Conservation (phyloP, 139 green algal genomes). For the Volvox africanus region DNA sequence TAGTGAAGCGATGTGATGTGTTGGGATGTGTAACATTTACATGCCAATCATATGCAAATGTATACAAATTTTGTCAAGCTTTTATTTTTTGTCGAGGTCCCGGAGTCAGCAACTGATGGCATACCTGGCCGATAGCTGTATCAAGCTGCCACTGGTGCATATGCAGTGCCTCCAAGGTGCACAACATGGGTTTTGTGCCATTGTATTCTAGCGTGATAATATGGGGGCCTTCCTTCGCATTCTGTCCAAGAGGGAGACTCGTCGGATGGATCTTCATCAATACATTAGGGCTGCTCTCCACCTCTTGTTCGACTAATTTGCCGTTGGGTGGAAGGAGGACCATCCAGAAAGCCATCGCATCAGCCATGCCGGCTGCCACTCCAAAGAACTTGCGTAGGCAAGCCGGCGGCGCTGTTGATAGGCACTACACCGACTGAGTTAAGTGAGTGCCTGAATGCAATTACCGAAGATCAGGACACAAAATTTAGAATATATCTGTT, state of each 20-base stretch:
- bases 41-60: no score
- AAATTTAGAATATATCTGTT: no score
- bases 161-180: constrained; percentile 23
- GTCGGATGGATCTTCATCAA: constrained; percentile 32
- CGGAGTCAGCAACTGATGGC: not conserved
- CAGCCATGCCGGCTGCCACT: not conserved
- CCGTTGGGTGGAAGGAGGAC: constrained; percentile 20
- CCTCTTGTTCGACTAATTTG: constrained; percentile 19
- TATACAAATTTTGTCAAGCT: no score
- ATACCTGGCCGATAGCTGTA: constrained; percentile 28
- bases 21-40: no score
- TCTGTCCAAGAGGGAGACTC: not conserved
- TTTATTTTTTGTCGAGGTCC: no score
- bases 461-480: no score
- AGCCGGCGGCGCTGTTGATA: not conserved
- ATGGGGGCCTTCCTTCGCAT: not conserved
- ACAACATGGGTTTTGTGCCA: constrained; percentile 12
- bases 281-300: constrained; percentile 31
- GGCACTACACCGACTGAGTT: not conserved
- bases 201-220: constrained; percentile 11
- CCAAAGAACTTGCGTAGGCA: not conserved
- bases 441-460: not conserved
- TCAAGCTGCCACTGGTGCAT: constrained; percentile 13
- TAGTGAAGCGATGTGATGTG: no score
- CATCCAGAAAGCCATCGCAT: constrained; percentile 26